Evolutionary conservation across 371 early-diverging fungal genomes (phyloP), one percentile per base, ranked within the genome.

Genomic region (Apophysomyces ossiformis): DNA sequence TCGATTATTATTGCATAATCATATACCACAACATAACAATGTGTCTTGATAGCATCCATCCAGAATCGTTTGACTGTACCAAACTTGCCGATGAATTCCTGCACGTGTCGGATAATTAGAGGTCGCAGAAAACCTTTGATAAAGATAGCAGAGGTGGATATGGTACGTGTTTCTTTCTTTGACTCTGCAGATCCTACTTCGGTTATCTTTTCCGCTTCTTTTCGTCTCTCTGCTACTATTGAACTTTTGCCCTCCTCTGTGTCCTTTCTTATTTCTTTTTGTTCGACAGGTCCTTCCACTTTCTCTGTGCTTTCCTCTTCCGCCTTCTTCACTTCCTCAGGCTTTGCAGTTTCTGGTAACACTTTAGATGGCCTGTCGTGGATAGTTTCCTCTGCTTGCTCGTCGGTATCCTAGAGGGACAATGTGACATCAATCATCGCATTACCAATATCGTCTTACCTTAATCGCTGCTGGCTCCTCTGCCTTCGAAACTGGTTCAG

Each of bases 1-100:
- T 21, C 13, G n/a, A 59, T 47, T 41, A 41, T 5, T 41, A 11
- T 64, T 69, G 77, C 32, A 26, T 26, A 26, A 26, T 26, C 32
- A 26, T 3, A 26, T 86, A 91, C 92, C 63, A 83, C 83, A n/a
- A 88, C 93, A 82, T 89, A 95, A 59, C 91, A 89, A 66, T 93
- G 94, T 1, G 94, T 90, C 61, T 93, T 93, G 73, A 95, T 93
- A 37, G 81, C 82, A 74, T 94, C 92, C 82, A 95, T 91, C 95
- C 95, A 94, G 26, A 93, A 82, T 54, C 83, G 80, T 36, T 87
- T 86, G 3, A 89, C 71, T 15, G 75, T 80, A 9, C 95, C 95
- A 65, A 81, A 90, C 70, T 86, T 77, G 15, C 71, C 75, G 39
- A 94, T 77, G 60, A 91, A 69, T 58, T 89, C 86, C 64, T 87